Evolutionary conservation across 2,329 filamentous ascomycete genomes (phyloP), one percentile per base, ranked within the genome.

Genomic region (Boeremia lycopersici): DNA sequence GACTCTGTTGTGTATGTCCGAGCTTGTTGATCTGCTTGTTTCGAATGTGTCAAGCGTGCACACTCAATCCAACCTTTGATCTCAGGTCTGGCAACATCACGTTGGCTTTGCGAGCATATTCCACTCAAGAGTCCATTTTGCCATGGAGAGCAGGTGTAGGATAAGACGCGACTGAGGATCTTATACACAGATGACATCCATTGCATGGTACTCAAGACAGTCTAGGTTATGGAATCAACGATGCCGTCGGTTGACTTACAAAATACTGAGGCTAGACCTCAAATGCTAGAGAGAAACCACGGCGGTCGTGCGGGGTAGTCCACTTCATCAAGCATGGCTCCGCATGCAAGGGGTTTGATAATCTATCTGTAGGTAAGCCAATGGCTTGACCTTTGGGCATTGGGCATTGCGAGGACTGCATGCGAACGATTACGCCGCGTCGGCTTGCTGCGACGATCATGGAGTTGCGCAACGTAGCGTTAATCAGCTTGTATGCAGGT

Each of bases 311-410:
- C 38, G 26, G 23, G 38, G 23, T 41, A 36, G 25, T 29, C 26
- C 10, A 11, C 25, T 41, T 6, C 38, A 28, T 15, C 26, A 19
- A 36, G 38, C 7, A 23, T 29, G 13, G 13, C 7, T 23, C 25
- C 15, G 38, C 8, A 41, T 17, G 38, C n/a, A n/a, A 28, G 9
- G 23, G 12, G 19, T 13, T 6, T 28, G 10, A 9, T 5, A 41
- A 26, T 13, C 38, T 12, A n/a, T n/a, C 38, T 12, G 26, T 7
- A 34, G 33, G 33, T 15, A 15, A n/a, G 13, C 50, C 47, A 44
- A 43, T 53, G 42, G 56, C 48, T 53, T 53, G 49, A 43, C 48
- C 28, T 17, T 61, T 56, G 54, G 57, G 60, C 57, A 56, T 60
- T 60, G 55, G 57, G 46, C 57, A 53, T 35, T 47, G 30, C 47